Evolutionary conservation across 805 yeast species (phyloP).

Genomic region (Kazachstania kunashirensis): DNA sequence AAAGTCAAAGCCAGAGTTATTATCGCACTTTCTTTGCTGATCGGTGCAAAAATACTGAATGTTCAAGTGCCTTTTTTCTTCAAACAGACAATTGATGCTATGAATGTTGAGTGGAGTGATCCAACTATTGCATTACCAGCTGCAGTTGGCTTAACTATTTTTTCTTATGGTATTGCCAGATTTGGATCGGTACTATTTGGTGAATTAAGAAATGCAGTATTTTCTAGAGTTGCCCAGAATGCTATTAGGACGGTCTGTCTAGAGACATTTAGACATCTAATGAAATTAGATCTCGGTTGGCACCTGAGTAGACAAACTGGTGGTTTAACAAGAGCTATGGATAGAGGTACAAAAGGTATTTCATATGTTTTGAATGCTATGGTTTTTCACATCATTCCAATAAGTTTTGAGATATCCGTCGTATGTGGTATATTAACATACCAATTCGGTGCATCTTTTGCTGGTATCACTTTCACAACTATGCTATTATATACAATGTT

Average conservation of each 20-base stretch:
- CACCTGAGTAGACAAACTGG: constrained; percentile 92
- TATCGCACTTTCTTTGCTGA: constrained; percentile 60
- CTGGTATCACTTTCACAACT: constrained; percentile 77
- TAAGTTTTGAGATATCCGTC: constrained; percentile 80
- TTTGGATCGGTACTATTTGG: constrained; percentile 93
- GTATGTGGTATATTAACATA: constrained; percentile 92
- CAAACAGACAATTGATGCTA: constrained; percentile 76
- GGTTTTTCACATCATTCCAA: constrained; percentile 96
- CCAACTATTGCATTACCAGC: constrained; percentile 49
- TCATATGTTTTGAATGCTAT: constrained; percentile 85
- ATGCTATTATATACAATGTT: constrained; percentile 84
- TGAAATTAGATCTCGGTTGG: constrained; percentile 79
- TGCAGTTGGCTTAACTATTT: constrained; percentile 51
- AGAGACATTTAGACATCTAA: constrained; percentile 74
- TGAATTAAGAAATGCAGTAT: constrained; percentile 87
- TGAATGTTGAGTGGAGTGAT: constrained; percentile 81
- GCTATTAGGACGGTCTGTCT: constrained; percentile 87
- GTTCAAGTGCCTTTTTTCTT: constrained; percentile 95
- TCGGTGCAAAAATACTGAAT: constrained; percentile 75
- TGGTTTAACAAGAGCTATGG: constrained; percentile 91
- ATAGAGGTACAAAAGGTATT: constrained; percentile 95
- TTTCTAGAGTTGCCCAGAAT: constrained; percentile 89
- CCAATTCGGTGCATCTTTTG: constrained; percentile 82
- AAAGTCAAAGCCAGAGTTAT: constrained; percentile 65
- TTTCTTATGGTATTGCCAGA: constrained; percentile 89